Conservation (phyloP, 148 eudicot genomes). For the Vaccinium vitisidaea region DNA sequence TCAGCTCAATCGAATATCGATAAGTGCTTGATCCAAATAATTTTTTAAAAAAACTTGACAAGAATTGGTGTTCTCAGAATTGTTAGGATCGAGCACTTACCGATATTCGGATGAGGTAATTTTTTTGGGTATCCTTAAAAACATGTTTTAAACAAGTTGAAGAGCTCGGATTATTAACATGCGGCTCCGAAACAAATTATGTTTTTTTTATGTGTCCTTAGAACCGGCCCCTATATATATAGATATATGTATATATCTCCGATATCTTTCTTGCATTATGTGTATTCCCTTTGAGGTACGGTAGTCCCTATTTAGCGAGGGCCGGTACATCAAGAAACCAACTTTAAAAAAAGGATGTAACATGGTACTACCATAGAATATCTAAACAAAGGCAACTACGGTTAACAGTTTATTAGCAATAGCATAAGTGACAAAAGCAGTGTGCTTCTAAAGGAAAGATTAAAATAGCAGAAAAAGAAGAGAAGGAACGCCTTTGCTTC, state of each 20-base stretch:
- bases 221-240: too few relatives aligned
- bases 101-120: too few relatives aligned
- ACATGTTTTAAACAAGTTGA: too few relatives aligned
- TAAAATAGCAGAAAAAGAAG: not conserved
- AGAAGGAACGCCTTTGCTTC: not conserved
- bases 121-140: too few relatives aligned
- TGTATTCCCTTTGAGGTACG: not conserved
- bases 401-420: not conserved
- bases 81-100: too few relatives aligned
- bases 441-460: not conserved
- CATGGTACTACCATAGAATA: not conserved
- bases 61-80: too few relatives aligned
- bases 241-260: not conserved
- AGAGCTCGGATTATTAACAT: too few relatives aligned
- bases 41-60: too few relatives aligned
- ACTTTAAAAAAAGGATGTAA: not conserved
- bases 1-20: too few relatives aligned
- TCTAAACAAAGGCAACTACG: not conserved
- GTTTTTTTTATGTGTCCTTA: too few relatives aligned
- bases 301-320: not conserved
- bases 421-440: not conserved
- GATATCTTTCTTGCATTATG: not conserved
- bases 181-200: too few relatives aligned
- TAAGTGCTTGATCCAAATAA: too few relatives aligned
- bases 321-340: constrained; percentile 5